These are phyloP conservation scores for Trypanosoma boissoni DNA, from an alignment of 208 protist species.

Conservation along the genomic window DNA sequence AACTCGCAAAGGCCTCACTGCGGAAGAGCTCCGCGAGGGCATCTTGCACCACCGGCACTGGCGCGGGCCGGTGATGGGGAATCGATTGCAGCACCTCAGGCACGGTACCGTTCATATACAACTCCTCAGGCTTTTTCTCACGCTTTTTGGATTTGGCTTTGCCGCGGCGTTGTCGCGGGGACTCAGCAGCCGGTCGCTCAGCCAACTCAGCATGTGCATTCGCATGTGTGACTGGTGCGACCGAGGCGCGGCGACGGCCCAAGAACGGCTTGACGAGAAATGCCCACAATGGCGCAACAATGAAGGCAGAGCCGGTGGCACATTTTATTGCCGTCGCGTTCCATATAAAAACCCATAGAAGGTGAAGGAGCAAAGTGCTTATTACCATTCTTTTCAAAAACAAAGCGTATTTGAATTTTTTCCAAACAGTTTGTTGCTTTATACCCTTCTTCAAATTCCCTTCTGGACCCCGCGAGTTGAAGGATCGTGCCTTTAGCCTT, in stretches of 20 bases:
- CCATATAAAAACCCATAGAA: slow-evolving; percentile 5
- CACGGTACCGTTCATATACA: slow-evolving; percentile 24
- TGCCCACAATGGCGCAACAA: slow-evolving; percentile 55
- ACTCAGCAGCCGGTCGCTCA: background rate
- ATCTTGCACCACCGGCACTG: too few relatives aligned
- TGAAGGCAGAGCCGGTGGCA: slow-evolving; percentile 23
- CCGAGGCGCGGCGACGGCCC: background rate
- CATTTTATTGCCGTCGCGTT: slow-evolving; percentile 25
- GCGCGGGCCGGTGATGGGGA: slow-evolving; percentile 12
- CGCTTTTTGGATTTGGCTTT: background rate
- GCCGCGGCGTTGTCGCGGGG: background rate
- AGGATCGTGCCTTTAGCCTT: too few relatives aligned
- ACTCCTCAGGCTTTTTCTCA: slow-evolving; percentile 5
- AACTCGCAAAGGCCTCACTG: slow-evolving; percentile 41
- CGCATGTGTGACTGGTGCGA: too few relatives aligned
- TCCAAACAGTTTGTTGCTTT: too few relatives aligned
- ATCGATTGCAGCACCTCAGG: slow-evolving; percentile 12
- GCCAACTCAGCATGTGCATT: too few relatives aligned
- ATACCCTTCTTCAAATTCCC: too few relatives aligned
- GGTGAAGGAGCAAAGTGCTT: background rate
- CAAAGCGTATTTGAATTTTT: too few relatives aligned
- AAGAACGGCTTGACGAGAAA: slow-evolving; percentile 45
- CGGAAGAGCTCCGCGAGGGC: slow-evolving; percentile 50
- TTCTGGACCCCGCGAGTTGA: too few relatives aligned
- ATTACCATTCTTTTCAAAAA: slow-evolving; percentile 2